phyloP scores from a whole-genome alignment of 2,329 filamentous ascomycete species.

The Nigrospora sphaerica region DNA sequence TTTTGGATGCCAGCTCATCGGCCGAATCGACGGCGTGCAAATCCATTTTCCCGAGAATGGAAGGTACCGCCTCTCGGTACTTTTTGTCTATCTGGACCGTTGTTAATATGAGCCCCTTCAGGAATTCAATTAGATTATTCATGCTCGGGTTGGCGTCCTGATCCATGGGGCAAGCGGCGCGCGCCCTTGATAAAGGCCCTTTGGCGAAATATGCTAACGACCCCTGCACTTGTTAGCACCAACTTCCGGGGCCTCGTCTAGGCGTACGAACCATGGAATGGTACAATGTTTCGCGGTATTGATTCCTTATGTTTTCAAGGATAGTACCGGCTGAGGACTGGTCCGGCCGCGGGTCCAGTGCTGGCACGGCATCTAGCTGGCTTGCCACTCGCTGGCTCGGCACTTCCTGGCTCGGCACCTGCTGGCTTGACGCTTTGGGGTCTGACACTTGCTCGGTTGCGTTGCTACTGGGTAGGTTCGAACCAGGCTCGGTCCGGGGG shows the following conservation, averaged over 20 bases:
- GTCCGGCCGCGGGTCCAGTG: neutral
- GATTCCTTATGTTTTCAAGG: slow-evolving; percentile 49
- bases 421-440: too few relatives aligned
- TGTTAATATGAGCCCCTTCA: slow-evolving; percentile 62
- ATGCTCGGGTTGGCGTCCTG: slow-evolving; percentile 54
- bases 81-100: slow-evolving; percentile 70
- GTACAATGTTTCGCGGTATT: slow-evolving; percentile 56
- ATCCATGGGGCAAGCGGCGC: slow-evolving; percentile 61
- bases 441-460: too few relatives aligned
- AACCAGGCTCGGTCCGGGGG: too few relatives aligned
- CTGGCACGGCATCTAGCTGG: too few relatives aligned
- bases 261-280: slow-evolving; percentile 47
- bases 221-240: slow-evolving; percentile 46
- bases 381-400: too few relatives aligned
- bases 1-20: slow-evolving; percentile 39
- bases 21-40: slow-evolving; percentile 50
- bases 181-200: slow-evolving; percentile 68
- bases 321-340: slow-evolving; percentile 34
- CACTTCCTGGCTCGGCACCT: too few relatives aligned
- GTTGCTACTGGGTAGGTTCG: too few relatives aligned
- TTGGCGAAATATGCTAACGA: slow-evolving; percentile 81
- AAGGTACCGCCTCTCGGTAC: slow-evolving; percentile 63
- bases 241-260: neutral
- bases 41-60: slow-evolving; percentile 51
- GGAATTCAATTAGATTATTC: slow-evolving; percentile 57